These are phyloP conservation scores for Brassica hybrid DNA, from an alignment of 441 rosid species.

Conservation along the genomic window DNA sequence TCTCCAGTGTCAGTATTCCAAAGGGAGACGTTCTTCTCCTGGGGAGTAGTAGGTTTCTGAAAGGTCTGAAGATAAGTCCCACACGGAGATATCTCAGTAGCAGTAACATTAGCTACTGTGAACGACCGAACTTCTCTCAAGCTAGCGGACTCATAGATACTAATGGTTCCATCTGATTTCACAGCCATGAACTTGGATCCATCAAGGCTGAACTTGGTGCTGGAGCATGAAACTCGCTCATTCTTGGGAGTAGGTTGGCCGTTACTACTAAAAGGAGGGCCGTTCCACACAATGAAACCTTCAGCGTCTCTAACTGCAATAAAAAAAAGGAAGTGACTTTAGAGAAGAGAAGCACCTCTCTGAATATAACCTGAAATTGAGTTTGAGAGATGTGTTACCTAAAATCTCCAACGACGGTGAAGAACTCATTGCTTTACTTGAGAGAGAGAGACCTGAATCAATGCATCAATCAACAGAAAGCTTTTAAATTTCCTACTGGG, in stretches of 20 bases:
- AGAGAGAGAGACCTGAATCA: not conserved
- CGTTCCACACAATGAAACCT: conserved; percentile 74
- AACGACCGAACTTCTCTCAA: conserved; percentile 67
- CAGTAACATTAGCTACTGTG: conserved; percentile 58
- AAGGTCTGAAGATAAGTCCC: conserved; percentile 89
- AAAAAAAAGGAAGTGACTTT: not conserved
- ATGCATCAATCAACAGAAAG: conserved; percentile 13
- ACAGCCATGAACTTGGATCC: conserved; percentile 75
- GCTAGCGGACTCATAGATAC: conserved; percentile 64
- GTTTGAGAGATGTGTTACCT: conserved; percentile 48
- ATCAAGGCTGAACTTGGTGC: conserved; percentile 66
- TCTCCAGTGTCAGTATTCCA: conserved; percentile 73
- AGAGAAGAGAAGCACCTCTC: conserved; percentile 6
- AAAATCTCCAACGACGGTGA: conserved; percentile 68
- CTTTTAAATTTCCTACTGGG: not conserved
- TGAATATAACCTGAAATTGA: conserved; percentile 2
- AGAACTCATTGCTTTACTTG: conserved; percentile 44
- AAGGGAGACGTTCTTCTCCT: conserved; percentile 78
- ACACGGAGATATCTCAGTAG: conserved; percentile 70
- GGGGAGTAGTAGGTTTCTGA: conserved; percentile 76
- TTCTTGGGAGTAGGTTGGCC: conserved; percentile 62
- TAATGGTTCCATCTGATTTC: conserved; percentile 56
- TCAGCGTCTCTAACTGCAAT: conserved; percentile 74
- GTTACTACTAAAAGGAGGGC: conserved; percentile 72
- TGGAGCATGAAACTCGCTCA: conserved; percentile 66